Conservation (phyloP, 441 rosid genomes). For the Erodium trifolium region DNA sequence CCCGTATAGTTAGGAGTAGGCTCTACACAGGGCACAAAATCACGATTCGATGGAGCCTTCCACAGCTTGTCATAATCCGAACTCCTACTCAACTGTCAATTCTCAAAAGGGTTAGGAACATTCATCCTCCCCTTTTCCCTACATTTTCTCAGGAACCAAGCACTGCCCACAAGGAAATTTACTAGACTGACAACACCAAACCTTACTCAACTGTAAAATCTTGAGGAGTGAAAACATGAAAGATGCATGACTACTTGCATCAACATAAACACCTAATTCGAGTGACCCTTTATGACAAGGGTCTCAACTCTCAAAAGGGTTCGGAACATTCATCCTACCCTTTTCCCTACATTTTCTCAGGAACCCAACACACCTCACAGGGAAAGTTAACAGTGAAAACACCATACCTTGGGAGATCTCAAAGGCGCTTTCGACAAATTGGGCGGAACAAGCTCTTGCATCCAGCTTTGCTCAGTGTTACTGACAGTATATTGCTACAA, state of each 20-base stretch:
- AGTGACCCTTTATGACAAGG: no score
- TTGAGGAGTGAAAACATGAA: constrained; percentile 75
- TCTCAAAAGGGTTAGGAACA: not conserved
- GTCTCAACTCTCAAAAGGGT: no score
- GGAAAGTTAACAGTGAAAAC: not conserved
- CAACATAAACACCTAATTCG: constrained; percentile 13
- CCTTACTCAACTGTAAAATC: constrained; percentile 64
- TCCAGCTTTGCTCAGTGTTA: constrained; percentile 46
- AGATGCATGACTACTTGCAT: constrained; percentile 56
- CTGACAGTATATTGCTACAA: constrained; percentile 28
- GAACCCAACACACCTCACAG: not conserved
- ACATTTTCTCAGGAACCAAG: constrained; percentile 8
- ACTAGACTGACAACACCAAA: not conserved
- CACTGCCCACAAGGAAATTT: not conserved
- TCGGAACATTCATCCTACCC: not conserved
- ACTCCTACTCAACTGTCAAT: constrained; percentile 50
- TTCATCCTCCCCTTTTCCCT: not conserved
- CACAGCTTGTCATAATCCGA: constrained; percentile 51
- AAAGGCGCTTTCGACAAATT: constrained; percentile 42
- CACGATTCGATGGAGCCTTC: constrained; percentile 65
- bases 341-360: not conserved
- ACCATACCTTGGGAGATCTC: constrained; percentile 51
- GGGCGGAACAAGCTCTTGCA: constrained; percentile 46
- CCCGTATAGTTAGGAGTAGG: constrained; percentile 53
- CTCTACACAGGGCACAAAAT: constrained; percentile 52